Conservation (phyloP, 1,139 yeast genomes). For the Diutina rugosa region DNA sequence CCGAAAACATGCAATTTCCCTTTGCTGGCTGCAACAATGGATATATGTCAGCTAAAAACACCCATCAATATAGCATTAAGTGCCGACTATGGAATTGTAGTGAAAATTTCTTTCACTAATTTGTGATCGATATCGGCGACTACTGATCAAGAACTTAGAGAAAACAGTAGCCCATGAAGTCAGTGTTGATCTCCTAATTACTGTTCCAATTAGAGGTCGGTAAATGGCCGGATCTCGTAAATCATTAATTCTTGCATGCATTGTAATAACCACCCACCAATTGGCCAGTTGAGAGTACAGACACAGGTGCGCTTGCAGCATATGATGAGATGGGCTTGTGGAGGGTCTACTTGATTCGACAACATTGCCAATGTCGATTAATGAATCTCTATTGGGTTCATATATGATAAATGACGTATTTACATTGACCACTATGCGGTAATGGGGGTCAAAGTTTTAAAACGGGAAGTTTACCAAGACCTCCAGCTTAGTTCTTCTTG, state of each 20-base stretch:
- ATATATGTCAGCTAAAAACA: no score
- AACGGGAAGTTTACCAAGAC: neutral
- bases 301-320: neutral
- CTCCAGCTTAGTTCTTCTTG: slow-evolving; percentile 21
- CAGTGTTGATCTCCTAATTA: no score
- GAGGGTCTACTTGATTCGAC: neutral
- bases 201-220: no score
- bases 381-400: slow-evolving; percentile 1
- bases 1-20: no score
- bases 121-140: no score
- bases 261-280: neutral
- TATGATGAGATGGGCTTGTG: neutral
- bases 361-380: neutral
- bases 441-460: neutral
- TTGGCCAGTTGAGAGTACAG: neutral
- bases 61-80: no score
- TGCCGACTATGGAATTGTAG: no score
- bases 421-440: slow-evolving; percentile 1
- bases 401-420: slow-evolving; percentile 2
- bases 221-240: no score
- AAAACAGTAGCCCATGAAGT: no score
- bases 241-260: neutral
- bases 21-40: no score
- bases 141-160: no score
- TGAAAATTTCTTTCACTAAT: no score